These are phyloP conservation scores for Aeschynomene evenia DNA, from an alignment of 306 rosid species.

Conservation along the genomic window DNA sequence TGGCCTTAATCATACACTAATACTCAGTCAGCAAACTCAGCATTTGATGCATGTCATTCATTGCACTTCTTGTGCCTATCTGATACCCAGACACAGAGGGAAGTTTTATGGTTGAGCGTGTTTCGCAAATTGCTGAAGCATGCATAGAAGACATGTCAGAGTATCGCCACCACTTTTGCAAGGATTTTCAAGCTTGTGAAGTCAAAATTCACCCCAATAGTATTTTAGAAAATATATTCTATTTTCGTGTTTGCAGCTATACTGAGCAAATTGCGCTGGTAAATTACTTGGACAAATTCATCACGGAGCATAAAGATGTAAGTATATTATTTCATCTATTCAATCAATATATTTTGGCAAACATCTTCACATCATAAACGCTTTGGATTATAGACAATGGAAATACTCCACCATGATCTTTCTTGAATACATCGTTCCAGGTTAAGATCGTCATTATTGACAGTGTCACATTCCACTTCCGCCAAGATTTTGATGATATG, in stretches of 20 bases:
- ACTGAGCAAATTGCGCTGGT: slow-evolving; percentile 87
- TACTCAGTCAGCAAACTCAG: slow-evolving; percentile 18
- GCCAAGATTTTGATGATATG: slow-evolving; percentile 91
- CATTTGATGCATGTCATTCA: slow-evolving; percentile 13
- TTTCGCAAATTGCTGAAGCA: slow-evolving; percentile 86
- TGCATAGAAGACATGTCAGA: slow-evolving; percentile 70
- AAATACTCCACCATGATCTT: background rate
- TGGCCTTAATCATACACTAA: slow-evolving; percentile 7
- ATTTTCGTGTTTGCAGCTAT: slow-evolving; percentile 86
- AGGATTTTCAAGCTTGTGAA: slow-evolving; percentile 45
- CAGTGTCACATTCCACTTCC: slow-evolving; percentile 93
- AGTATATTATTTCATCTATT: slow-evolving; percentile 36
- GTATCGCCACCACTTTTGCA: slow-evolving; percentile 47
- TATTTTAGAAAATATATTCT: slow-evolving; percentile 74
- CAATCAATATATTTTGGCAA: background rate
- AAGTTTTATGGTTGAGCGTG: slow-evolving; percentile 96
- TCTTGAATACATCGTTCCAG: slow-evolving; percentile 37
- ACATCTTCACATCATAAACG: background rate
- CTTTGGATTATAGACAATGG: background rate
- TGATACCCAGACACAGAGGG: slow-evolving; percentile 81
- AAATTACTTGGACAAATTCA: slow-evolving; percentile 79
- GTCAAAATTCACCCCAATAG: slow-evolving; percentile 56
- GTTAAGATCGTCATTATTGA: slow-evolving; percentile 82
- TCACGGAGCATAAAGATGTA: slow-evolving; percentile 82
- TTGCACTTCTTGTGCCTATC: slow-evolving; percentile 27